Base-by-base conservation (phyloP, 1,284 basidiomycete genomes). In the Moesziomyces sp. region DNA sequence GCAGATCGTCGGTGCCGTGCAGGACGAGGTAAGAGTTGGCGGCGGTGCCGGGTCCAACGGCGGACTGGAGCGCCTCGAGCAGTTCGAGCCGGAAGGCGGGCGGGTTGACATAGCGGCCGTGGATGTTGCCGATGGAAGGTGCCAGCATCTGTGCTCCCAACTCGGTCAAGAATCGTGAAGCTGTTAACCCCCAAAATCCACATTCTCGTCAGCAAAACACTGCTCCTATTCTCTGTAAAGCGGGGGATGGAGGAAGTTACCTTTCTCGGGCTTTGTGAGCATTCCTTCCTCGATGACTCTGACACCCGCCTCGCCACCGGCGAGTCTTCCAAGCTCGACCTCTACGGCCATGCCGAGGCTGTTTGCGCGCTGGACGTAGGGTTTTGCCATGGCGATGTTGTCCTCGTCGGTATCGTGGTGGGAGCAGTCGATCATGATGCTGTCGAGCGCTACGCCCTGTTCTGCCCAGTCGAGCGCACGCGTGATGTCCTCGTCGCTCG, bases 251-350 rank as follows among this genome's bases (percentile, higher is more conserved):
- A 9, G 11, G 21, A 58, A 59, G 68, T 86, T 83, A 26, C 85
- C 86, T 60, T 85, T 86, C 38, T 67, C 65, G 2, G 85, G 85
- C 58, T 86, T 84, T 16, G 86, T 86, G 46, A 86, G 79, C 78
- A 85, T 84, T 8, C 84, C 85, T 23, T 86, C 85, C 13, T 82
- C 78, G 58, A 86, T 85, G 62, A 84, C 80, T n/a, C 85, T 74
- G n/a, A 86, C 78, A 38, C 86, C 86, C 3, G 85, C 86, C 58
- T 87, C 86, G 19, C 86, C 86, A 26, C 86, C 86, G 51, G 86
- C 85, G 35, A 87, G 66, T 43, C 86, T 76, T 43, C 86, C 86
- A 6, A 87, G 80, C 76, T 87, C 86, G 46, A 87, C 86, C 74
- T 87, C 86, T 35, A 85, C 86, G 1, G 85, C 85, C 49, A 87